Evolutionary conservation across 305 asterid genomes (phyloP).

Genomic region (Plantago coronopus): DNA sequence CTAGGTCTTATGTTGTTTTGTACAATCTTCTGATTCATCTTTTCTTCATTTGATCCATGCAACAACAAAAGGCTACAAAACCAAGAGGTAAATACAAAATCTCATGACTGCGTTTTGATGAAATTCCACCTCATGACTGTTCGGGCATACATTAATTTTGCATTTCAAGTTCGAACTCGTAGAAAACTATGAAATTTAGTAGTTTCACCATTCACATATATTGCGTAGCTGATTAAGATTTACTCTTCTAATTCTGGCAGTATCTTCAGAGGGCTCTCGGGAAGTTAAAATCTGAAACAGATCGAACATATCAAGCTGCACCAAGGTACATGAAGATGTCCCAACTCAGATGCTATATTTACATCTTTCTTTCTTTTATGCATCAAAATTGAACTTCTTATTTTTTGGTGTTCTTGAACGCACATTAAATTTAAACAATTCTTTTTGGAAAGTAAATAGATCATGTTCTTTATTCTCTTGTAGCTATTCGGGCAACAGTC

Average conservation of each 20-base stretch:
- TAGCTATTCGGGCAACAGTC: constrained; percentile 40
- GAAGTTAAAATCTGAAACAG: constrained; percentile 66
- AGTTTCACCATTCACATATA: too few relatives aligned
- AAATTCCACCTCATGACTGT: too few relatives aligned
- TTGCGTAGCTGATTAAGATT: neutral
- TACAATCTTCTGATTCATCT: neutral
- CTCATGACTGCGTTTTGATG: too few relatives aligned
- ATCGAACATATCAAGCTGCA: constrained; percentile 37
- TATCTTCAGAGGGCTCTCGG: constrained; percentile 67
- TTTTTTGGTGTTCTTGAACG: too few relatives aligned
- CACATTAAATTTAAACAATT: too few relatives aligned
- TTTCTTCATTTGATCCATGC: constrained; percentile 22
- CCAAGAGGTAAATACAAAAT: constrained; percentile 58
- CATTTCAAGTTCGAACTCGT: too few relatives aligned
- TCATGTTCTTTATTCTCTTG: neutral
- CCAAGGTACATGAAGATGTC: constrained; percentile 37
- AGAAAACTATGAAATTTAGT: too few relatives aligned
- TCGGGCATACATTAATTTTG: too few relatives aligned
- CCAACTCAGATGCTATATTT: neutral
- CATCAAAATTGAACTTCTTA: too few relatives aligned
- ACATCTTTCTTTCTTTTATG: neutral
- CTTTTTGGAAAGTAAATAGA: too few relatives aligned
- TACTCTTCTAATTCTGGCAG: constrained; percentile 31
- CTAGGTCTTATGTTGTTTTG: too few relatives aligned
- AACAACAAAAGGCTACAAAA: constrained; percentile 60